These are phyloP conservation scores for Xylariaceae sp. DNA, from an alignment of 2,329 filamentous ascomycete genomes.

Conservation along the genomic window DNA sequence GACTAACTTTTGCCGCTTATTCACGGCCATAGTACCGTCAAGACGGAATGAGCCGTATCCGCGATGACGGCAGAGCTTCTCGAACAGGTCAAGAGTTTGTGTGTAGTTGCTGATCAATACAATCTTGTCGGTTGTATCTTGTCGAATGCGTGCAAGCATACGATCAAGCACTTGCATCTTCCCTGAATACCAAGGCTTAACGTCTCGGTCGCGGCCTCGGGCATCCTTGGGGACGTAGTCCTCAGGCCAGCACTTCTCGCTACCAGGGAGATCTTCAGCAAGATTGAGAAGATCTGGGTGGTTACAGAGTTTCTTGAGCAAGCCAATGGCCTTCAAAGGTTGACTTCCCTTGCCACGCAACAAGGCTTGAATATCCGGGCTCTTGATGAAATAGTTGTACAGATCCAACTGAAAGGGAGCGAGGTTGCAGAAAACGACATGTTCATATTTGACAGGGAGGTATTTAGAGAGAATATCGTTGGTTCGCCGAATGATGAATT, in stretches of 20 bases:
- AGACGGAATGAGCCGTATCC: conserved; percentile 87
- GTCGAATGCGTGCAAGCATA: conserved; percentile 94
- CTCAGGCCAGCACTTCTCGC: conserved; percentile 79
- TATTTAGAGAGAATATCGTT: conserved; percentile 99
- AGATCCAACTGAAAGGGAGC: conserved; percentile 91
- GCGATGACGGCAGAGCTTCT: conserved; percentile 83
- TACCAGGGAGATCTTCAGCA: conserved; percentile 83
- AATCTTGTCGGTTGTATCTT: conserved; percentile 98
- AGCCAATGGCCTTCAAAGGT: conserved; percentile 92
- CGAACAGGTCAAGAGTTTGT: conserved; percentile 92
- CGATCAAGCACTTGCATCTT: conserved; percentile 99
- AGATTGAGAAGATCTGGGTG: conserved; percentile 92
- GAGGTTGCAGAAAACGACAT: conserved; percentile 97
- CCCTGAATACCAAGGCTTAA: conserved; percentile 95
- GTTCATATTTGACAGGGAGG: conserved; percentile 96
- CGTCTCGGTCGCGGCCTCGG: conserved; percentile 86
- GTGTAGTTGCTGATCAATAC: conserved; percentile 99
- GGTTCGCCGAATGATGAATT: conserved; percentile 96
- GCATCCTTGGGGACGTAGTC: conserved; percentile 89
- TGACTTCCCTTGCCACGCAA: conserved; percentile 94
- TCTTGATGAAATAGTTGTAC: conserved; percentile 97
- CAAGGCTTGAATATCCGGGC: conserved; percentile 90
- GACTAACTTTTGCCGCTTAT: conserved; percentile 94
- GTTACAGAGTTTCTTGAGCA: conserved; percentile 98
- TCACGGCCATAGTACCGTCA: conserved; percentile 97